Conservation (phyloP, 2,329 filamentous ascomycete species). For the Biscogniauxia sp. region DNA sequence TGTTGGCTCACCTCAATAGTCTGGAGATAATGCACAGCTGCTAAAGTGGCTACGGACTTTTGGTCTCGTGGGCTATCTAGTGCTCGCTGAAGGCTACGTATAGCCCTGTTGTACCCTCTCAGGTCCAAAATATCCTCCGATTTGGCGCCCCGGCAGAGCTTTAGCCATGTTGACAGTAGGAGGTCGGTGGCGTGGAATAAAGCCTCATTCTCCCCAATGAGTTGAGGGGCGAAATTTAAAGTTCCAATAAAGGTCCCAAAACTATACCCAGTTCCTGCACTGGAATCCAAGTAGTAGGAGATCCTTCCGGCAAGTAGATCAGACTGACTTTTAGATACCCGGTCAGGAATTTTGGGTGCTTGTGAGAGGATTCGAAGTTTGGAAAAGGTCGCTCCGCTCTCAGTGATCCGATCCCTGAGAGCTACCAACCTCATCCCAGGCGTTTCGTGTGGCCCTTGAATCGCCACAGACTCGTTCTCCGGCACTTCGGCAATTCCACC, state of each 20-base stretch:
- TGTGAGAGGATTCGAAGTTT: slow-evolving; percentile 7
- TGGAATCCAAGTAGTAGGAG: slow-evolving; percentile 6
- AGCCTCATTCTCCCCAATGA: slow-evolving; percentile 11
- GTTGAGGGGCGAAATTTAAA: slow-evolving; percentile 5
- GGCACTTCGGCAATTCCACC: neutral
- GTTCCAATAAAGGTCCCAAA: slow-evolving; percentile 9
- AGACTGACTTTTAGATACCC: slow-evolving; percentile 2
- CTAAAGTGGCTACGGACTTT: slow-evolving; percentile 9
- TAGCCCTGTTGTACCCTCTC: slow-evolving; percentile 8
- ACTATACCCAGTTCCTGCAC: slow-evolving; percentile 14
- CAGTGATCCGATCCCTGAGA: slow-evolving; percentile 9
- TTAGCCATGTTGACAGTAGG: slow-evolving; percentile 12
- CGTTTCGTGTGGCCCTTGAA: neutral
- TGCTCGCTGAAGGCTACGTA: slow-evolving; percentile 13
- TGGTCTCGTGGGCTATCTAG: slow-evolving; percentile 10
- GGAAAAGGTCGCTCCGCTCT: slow-evolving; percentile 12
- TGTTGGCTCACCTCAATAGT: slow-evolving; percentile 6
- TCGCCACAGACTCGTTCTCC: neutral
- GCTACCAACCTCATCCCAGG: slow-evolving; percentile 1
- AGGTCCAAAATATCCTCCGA: slow-evolving; percentile 9
- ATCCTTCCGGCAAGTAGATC: slow-evolving; percentile 9
- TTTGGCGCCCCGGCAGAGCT: slow-evolving; percentile 7
- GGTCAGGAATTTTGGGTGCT: slow-evolving; percentile 4
- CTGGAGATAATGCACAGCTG: slow-evolving; percentile 14
- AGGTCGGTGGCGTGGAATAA: slow-evolving; percentile 13